A percentile compares a stretch with the other conserved stretches of the same genome.
phyloP scores from a whole-genome alignment of 1,139 yeast genomes.

The Geotrichum europaeum region DNA sequence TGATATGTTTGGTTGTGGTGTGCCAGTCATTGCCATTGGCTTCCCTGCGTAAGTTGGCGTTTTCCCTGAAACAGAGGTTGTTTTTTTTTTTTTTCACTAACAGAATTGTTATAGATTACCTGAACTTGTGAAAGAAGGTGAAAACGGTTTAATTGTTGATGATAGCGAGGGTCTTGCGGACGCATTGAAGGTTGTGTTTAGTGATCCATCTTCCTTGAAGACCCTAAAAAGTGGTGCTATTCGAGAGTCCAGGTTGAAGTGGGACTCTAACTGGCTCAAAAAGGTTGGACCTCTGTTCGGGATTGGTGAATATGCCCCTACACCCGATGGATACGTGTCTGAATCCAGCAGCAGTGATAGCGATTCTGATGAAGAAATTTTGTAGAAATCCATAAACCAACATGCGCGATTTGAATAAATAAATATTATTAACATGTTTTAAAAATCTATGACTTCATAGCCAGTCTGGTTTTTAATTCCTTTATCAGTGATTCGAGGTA shows the following conservation, averaged over 20 bases:
- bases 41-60: slow-evolving; percentile 51
- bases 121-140: slow-evolving; percentile 37
- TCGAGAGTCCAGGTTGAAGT: slow-evolving; percentile 56
- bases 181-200: slow-evolving; percentile 45
- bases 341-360: slow-evolving; percentile 8
- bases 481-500: slow-evolving; percentile 13
- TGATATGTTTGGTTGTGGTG: slow-evolving; percentile 93
- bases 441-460: neutral
- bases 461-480: neutral
- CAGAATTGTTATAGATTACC: slow-evolving; percentile 17
- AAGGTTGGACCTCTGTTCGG: slow-evolving; percentile 40
- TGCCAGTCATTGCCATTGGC: slow-evolving; percentile 76
- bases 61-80: neutral
- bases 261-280: slow-evolving; percentile 71
- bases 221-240: slow-evolving; percentile 62
- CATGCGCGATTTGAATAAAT: neutral
- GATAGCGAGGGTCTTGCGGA: slow-evolving; percentile 47
- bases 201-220: slow-evolving; percentile 33
- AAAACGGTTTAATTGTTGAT: slow-evolving; percentile 43
- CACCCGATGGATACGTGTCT: slow-evolving; percentile 10
- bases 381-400: neutral
- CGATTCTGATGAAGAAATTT: slow-evolving; percentile 1
- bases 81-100: neutral
- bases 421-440: neutral
- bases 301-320: slow-evolving; percentile 19